These are phyloP conservation scores for Pulveroboletus sp. DNA, from an alignment of 768 basidiomycete species.

Conservation along the genomic window DNA sequence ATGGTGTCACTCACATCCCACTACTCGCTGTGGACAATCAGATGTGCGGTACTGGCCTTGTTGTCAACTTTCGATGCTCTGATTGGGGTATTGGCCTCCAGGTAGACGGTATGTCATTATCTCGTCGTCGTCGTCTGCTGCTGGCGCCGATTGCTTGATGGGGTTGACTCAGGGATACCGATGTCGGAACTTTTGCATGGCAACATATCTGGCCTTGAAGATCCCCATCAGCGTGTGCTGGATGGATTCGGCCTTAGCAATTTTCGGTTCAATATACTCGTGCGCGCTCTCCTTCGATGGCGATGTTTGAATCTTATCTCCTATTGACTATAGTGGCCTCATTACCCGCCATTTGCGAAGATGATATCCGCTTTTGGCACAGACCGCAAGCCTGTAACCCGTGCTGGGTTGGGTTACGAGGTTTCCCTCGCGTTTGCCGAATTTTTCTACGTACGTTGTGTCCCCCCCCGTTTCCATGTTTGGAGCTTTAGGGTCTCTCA, in stretches of 20 bases:
- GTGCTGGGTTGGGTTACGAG: slow-evolving; percentile 25
- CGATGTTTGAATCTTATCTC: not conserved
- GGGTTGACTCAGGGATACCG: slow-evolving; percentile 14
- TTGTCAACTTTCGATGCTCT: slow-evolving; percentile 19
- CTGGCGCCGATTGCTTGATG: not conserved
- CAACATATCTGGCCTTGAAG: slow-evolving; percentile 18
- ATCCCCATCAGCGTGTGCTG: slow-evolving; percentile 18
- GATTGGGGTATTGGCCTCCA: slow-evolving; percentile 24
- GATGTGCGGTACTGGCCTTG: slow-evolving; percentile 13
- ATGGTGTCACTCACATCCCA: slow-evolving; percentile 21
- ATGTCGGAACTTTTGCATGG: slow-evolving; percentile 25
- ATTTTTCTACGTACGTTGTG: slow-evolving; percentile 26
- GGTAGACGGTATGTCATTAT: slow-evolving; percentile 15
- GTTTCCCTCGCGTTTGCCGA: slow-evolving; percentile 30
- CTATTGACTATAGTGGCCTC: slow-evolving; percentile 20
- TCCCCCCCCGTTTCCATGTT: not conserved
- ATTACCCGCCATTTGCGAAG: slow-evolving; percentile 24
- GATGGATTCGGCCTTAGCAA: slow-evolving; percentile 17
- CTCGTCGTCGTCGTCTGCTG: no score
- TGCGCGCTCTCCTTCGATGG: slow-evolving; percentile 5
- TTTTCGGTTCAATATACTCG: slow-evolving; percentile 22
- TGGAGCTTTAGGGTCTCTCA: not conserved
- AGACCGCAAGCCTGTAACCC: slow-evolving; percentile 17
- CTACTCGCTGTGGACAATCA: slow-evolving; percentile 23
- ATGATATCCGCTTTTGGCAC: slow-evolving; percentile 20